Evolutionary conservation across 768 basidiomycete genomes (phyloP), one percentile per base, ranked within the genome.

Genomic region (Collybiopsis confluens): DNA sequence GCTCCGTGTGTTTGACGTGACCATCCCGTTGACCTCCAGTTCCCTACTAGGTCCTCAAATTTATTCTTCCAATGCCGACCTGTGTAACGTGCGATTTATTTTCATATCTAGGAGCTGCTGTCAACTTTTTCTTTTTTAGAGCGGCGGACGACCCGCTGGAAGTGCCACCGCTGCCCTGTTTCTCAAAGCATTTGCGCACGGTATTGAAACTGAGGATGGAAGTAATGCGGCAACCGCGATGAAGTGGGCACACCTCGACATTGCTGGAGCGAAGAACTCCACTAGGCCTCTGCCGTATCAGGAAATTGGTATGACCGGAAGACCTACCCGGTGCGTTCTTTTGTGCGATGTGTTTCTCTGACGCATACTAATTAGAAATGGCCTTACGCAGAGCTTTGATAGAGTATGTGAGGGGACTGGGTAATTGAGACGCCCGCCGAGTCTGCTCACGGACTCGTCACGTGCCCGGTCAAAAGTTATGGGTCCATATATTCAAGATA

Each of bases 241-340:
- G 59, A 81, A 82, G 56, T 95, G 92, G 90, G 92, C 92, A 1
- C 92, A 94, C 66, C 69, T 93, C 40, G 92, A 95, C 62, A 92
- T 92, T 54, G 90, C 83, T 10, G 85, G 88, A 11, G 69, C 79
- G n/a, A 89, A 89, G 87, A 88, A 91, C 79, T 77, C 77, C 23
- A 79, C 79, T 20, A 66, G 82, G 52, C 64, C 81, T 13, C 73
- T 70, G 0, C 76, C 79, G 1, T 91, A 91, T 68, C 78, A 82
- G 63, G 82, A 82, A 62, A 81, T 76, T 57, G 89, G 88, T 8
- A 52, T 52, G 50, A 52, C 50, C n/a, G 50, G 50, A 20, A 52
- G 50, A 28, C 41, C 50, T 52, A 38, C 42, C 58, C 74, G 90
- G 87, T 88, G 59, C 35, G 47, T 48, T 2, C 3, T 15, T 40